Evolutionary conservation across 257 asterid genomes (phyloP), one percentile per base, ranked within the genome.

Genomic region (Prunella vulgaris): DNA sequence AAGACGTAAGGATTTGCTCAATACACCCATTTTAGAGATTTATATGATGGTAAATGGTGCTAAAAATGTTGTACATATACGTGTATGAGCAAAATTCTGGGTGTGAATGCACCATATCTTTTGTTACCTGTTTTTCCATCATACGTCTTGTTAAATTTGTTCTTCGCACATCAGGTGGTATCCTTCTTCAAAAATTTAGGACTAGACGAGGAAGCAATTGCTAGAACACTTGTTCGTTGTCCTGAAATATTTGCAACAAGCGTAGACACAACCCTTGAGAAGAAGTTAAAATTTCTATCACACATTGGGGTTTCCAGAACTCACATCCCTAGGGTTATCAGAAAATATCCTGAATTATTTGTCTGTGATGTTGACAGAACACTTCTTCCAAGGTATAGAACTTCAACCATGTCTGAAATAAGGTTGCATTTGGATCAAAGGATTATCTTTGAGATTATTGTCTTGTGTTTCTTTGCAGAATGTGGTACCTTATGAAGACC

Each of bases 341-440:
- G 90, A 78, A 90, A 89, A 80, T 93, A 93, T 56, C 99, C 99
- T 0, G 97, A 93, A 78, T 61, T 90, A 15, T 84, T 93, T 69
- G 90, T 90, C 7, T 86, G 96, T 70, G 96, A 90, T 68, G 85
- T 87, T 37, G 80, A 90, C 83, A 79, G 68, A 62, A 82, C 99
- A 51, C 81, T 93, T 76, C 91, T 76, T 76, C 97, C 97, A 33
- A 83, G 98, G 98, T 93, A 87, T 32, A 1, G 3, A 42, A 35
- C 64, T n/a, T 13, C 38, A 25, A 22, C 10, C 9, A 24, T 1
- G 10, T 27, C 10, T 2, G 33, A 5, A 6, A 30, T 58, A 58
- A 58, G 40, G 40, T 58, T 58, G 40, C 20, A 2, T 14, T 13
- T 13, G 38, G 9, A 56, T 53, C 1, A 5, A 53, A 53, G 30